These are phyloP conservation scores for Eucalyptus dawsonii DNA, from an alignment of 345 rosid species.

Conservation along the genomic window DNA sequence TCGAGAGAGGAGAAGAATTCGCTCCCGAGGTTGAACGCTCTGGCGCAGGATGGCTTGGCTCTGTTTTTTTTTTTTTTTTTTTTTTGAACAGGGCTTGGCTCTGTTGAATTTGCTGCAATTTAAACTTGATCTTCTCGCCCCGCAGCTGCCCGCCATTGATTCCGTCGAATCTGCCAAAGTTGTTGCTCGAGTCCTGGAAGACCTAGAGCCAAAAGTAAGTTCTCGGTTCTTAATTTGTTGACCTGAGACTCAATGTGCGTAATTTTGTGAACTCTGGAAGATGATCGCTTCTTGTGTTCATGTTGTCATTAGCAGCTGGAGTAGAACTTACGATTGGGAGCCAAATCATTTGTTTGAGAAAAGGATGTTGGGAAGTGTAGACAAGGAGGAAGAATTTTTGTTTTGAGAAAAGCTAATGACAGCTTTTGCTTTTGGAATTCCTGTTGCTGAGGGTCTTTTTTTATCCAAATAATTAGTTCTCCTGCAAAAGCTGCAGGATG, in stretches of 20 bases:
- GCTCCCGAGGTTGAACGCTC: slow-evolving; percentile 48
- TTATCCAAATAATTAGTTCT: neutral
- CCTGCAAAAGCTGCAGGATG: no score
- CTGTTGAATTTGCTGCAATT: slow-evolving; percentile 61
- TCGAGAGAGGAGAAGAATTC: slow-evolving; percentile 39
- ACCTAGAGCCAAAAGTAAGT: slow-evolving; percentile 34
- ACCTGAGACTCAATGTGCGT: neutral
- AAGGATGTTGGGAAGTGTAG: no score
- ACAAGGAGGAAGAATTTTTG: no score
- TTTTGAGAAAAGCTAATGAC: neutral
- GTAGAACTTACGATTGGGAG: no score
- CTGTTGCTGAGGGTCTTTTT: neutral
- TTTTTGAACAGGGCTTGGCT: no score
- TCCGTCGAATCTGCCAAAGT: slow-evolving; percentile 38
- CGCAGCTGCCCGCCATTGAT: slow-evolving; percentile 59
- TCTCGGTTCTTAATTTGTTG: neutral
- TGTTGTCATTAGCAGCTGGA: no score
- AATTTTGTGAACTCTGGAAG: neutral
- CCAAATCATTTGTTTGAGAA: no score
- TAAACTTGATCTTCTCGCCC: slow-evolving; percentile 74
- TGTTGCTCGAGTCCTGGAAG: slow-evolving; percentile 62
- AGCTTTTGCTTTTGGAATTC: neutral
- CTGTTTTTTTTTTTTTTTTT: no score
- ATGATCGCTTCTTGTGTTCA: neutral
- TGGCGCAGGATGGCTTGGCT: slow-evolving; percentile 72